Evolutionary conservation across 2,329 filamentous ascomycete genomes (phyloP), one percentile per base, ranked within the genome.

Genomic region (Ophiocordyceps australis): DNA sequence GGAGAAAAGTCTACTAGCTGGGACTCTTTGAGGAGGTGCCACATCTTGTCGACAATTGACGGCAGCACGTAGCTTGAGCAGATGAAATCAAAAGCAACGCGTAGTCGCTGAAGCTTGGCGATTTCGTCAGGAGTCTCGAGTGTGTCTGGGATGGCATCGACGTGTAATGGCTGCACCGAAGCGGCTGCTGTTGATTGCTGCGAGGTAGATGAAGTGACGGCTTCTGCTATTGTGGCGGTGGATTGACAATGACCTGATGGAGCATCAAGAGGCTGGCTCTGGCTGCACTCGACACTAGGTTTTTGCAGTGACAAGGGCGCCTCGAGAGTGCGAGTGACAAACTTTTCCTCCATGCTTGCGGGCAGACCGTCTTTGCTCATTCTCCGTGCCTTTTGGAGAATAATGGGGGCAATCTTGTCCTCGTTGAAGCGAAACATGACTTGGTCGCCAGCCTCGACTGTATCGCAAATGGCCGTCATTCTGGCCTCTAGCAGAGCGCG

Each of bases 391-490:
- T 94, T 95, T 12, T 49, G 42, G 6, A 85, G 34, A 1, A 95
- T 42, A 28, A 74, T 60, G 3, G 49, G 42, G 6, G 76, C 41
- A 1, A 94, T 62, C 43, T 83, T 92, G 9, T 59, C 53, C 39
- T 78, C 64, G 38, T 62, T 89, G 14, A 92, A 54, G 9, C 82
- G 70, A 48, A 78, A 93, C 79, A 94, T 82, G 28, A 55, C 68
- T 47, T 94, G 83, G 32, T 80, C 79, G 10, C 77, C 80, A 1
- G 78, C 79, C 18, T 89, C 76, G 9, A 91, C 76, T 0, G 65
- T 75, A 39, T 94, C 83, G 49, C 85, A 92, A 5, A 89, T 60
- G 2, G 56, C 60, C 2, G 57, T 61, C 54, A 92, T 73, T 19
- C 81, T 64, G 9, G 58, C 49, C 40, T 79, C 70, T 1, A 91